Evolutionary conservation across 2,329 filamentous ascomycete species (phyloP).

Genomic region (Alternaria solani): DNA sequence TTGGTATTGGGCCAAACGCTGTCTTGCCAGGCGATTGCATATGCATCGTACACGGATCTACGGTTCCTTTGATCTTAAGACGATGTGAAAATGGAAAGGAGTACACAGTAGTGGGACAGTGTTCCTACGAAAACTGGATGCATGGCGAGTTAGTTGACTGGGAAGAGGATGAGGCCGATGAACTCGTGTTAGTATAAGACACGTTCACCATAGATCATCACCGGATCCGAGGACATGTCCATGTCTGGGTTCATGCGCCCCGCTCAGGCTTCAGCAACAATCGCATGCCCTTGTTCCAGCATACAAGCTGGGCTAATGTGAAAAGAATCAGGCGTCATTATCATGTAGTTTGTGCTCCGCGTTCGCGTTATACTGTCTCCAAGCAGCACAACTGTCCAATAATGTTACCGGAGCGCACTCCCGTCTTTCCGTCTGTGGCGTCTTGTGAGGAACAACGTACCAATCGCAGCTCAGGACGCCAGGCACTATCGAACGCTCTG

Average conservation of each 20-base stretch:
- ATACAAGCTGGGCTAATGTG: neutral
- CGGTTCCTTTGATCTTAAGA: slow-evolving; percentile 8
- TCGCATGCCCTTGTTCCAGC: neutral
- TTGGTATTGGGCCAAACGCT: neutral
- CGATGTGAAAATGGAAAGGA: neutral
- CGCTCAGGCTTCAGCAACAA: neutral
- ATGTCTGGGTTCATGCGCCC: neutral
- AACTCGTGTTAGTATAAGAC: slow-evolving; percentile 5
- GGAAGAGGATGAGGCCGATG: slow-evolving; percentile 14
- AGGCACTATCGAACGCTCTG: neutral
- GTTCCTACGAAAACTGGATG: slow-evolving; percentile 9
- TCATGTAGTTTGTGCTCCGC: neutral
- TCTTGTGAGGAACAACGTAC: slow-evolving; percentile 1
- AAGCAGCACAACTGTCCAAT: neutral
- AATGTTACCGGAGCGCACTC: slow-evolving; percentile 2
- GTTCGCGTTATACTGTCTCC: neutral
- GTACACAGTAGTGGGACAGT: slow-evolving; percentile 4
- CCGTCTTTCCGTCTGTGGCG: slow-evolving; percentile 13
- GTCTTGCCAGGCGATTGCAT: slow-evolving; percentile 4
- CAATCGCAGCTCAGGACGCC: neutral
- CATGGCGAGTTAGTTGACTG: slow-evolving; percentile 12
- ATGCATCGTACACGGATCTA: slow-evolving; percentile 6
- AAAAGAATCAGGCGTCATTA: neutral
- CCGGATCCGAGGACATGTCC: neutral
- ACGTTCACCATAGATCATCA: neutral